Base-by-base conservation (phyloP, 1,139 yeast genomes). In the Kodamaea sp. region DNA sequence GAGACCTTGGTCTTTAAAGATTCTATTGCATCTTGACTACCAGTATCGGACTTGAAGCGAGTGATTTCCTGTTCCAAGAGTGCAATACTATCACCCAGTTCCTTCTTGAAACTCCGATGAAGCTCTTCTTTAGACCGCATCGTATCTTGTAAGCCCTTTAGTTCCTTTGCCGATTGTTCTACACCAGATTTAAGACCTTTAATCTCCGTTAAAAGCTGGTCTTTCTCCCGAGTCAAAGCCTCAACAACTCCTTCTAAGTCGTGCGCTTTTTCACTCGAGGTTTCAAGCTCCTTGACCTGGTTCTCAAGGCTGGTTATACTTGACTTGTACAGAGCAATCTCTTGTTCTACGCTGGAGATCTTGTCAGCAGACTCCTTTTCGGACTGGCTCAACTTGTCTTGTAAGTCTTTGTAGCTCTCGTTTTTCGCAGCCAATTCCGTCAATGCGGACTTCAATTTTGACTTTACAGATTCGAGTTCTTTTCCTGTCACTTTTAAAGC, bases 201-300 rank as follows among this genome's bases (percentile, higher is more conserved):
- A 15, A 15, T 15, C 20, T 15, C 20, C 4, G 20, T 4, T 4
- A 15, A 10, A 8, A 27, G 7, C 8, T 7, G 5, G 8, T 15
- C 20, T 4, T 15, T 15, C 4, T 15, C 20, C 20, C 4, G 20
- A 4, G 4, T 15, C 20, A 15, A 15, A 15, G 4, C 20, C 20
- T 15, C 20, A 4, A 15, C 26, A 44, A 40, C 15, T 36, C 32
- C 32, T 45, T 23, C 45, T 20, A 44, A 35, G 26, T 47, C 43
- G 10, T 36, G 36, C 41, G 44, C 46, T 27, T 42, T 46, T 8
- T 38, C 34, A 29, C 42, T 41, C 27, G 24, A 27, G 8, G 22
- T 3, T 20, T 38, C 38, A 26, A 29, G 12, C 38, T 38, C 42
- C 12, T 35, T 35, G 5, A 31, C 31, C 29, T 38, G 38, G 20